Percentiles rank a stretch among this genome's conserved stretches.
These are phyloP conservation scores for Geotrichum phurueaensis DNA, from an alignment of 1,139 yeast genomes.

Conservation along the genomic window DNA sequence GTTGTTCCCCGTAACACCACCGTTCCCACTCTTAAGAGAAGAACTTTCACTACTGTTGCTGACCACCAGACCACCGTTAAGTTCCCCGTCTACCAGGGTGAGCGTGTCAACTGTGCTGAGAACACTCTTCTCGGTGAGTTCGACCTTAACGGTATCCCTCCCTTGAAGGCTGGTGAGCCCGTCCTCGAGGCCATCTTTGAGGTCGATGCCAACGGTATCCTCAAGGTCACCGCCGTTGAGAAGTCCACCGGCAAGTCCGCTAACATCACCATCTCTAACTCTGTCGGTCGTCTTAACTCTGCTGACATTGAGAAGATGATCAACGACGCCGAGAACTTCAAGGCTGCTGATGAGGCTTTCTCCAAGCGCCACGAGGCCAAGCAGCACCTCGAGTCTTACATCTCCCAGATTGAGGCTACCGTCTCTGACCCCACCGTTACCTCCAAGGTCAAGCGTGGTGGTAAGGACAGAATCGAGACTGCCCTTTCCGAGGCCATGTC, in stretches of 20 bases:
- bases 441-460: conserved; percentile 95
- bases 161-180: conserved; percentile 99
- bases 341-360: conserved; percentile 98
- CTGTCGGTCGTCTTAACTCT: conserved; percentile 97
- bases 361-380: conserved; percentile 99
- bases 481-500: conserved; percentile 98
- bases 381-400: conserved; percentile 99
- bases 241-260: conserved; percentile 99
- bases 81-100: conserved; percentile 99
- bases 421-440: conserved; percentile 98
- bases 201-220: conserved; percentile 99
- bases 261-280: conserved; percentile 99
- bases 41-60: conserved; percentile 99
- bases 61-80: conserved; percentile 99
- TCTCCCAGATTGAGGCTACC: conserved; percentile 84
- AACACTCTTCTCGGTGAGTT: conserved; percentile 99
- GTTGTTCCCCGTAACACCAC: conserved; percentile 99
- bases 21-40: conserved; percentile 98
- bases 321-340: conserved; percentile 97
- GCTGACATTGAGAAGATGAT: conserved; percentile 99
- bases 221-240: conserved; percentile 99
- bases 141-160: conserved; percentile 98
- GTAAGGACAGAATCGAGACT: conserved; percentile 96
- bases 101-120: conserved; percentile 99
- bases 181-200: conserved; percentile 98